Conservation (phyloP, 805 yeast genomes). For the Komagataella mondaviorum region DNA sequence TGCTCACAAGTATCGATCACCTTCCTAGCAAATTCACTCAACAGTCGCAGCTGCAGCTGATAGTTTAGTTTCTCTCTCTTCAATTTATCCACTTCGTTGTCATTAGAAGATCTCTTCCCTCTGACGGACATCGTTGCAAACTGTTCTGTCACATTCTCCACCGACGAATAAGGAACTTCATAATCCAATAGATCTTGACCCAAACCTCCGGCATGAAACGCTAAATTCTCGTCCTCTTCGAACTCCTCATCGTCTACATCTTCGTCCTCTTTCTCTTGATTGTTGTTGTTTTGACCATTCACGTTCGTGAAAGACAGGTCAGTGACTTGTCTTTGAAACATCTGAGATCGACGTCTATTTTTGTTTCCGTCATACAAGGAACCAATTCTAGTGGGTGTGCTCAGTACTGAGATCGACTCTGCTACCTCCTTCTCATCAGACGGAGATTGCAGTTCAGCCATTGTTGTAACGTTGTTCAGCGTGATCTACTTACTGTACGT, state of each 20-base stretch:
- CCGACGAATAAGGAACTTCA: not conserved
- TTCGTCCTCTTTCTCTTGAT: not conserved
- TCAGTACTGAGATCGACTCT: not conserved
- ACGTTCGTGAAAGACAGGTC: not conserved
- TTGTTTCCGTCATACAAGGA: not conserved
- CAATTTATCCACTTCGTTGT: slow-evolving; percentile 12
- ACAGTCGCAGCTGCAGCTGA: slow-evolving; percentile 18
- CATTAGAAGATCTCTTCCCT: not conserved
- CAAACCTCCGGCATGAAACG: not conserved
- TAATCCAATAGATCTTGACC: not conserved
- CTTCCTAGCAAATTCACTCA: slow-evolving; percentile 15
- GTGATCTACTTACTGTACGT: not conserved
- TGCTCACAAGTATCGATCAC: slow-evolving; percentile 1
- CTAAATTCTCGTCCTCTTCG: not conserved
- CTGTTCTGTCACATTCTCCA: not conserved
- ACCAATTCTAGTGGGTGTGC: not conserved
- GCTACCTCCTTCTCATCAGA: not conserved
- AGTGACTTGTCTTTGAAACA: not conserved
- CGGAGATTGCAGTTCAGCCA: not conserved
- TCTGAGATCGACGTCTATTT: not conserved
- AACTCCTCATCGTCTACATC: not conserved
- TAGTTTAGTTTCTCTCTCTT: slow-evolving; percentile 19
- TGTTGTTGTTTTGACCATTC: not conserved
- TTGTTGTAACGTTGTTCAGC: not conserved
- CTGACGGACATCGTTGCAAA: not conserved